Evolutionary conservation across 2,329 filamentous ascomycete genomes (phyloP).

Genomic region (Emydomyces testavorans): DNA sequence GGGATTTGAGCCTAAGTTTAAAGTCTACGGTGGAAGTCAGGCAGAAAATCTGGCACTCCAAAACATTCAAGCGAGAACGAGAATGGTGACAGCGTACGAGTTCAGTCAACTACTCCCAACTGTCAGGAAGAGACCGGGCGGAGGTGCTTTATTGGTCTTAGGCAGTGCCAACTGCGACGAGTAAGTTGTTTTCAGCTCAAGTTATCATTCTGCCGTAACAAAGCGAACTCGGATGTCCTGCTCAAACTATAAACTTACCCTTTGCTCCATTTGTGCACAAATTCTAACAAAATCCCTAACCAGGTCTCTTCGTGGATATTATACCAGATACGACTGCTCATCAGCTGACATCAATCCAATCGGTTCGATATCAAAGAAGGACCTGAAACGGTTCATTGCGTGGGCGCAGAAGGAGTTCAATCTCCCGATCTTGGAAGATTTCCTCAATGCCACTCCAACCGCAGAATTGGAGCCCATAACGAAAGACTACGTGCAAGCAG

Average conservation of each 20-base stretch:
- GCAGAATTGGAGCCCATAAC: constrained; percentile 56
- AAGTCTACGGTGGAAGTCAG: constrained; percentile 49
- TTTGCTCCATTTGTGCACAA: too few relatives aligned
- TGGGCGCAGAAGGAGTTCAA: constrained; percentile 50
- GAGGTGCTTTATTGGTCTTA: constrained; percentile 50
- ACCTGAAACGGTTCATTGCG: constrained; percentile 56
- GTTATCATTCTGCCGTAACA: constrained; percentile 19
- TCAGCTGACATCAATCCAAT: constrained; percentile 48
- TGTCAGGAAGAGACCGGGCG: constrained; percentile 42
- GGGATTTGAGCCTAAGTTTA: constrained; percentile 49
- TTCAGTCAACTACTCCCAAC: constrained; percentile 54
- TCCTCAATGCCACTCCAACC: constrained; percentile 50
- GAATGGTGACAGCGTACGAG: constrained; percentile 53
- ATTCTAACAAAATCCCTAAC: neutral
- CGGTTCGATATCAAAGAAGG: constrained; percentile 47
- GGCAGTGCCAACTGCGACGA: constrained; percentile 46
- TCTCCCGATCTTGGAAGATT: constrained; percentile 42
- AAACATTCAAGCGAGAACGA: constrained; percentile 47
- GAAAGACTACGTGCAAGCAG: constrained; percentile 44
- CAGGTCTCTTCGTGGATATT: constrained; percentile 33
- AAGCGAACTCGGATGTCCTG: neutral
- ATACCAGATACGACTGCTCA: constrained; percentile 56
- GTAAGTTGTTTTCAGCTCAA: constrained; percentile 35
- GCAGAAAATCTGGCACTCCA: constrained; percentile 23
- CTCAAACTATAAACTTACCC: constrained; percentile 3